A percentile compares a stretch with the other conserved stretches of the same genome.
Conservation (phyloP, 2,329 filamentous ascomycete species). For the Aspergillus sp. region DNA sequence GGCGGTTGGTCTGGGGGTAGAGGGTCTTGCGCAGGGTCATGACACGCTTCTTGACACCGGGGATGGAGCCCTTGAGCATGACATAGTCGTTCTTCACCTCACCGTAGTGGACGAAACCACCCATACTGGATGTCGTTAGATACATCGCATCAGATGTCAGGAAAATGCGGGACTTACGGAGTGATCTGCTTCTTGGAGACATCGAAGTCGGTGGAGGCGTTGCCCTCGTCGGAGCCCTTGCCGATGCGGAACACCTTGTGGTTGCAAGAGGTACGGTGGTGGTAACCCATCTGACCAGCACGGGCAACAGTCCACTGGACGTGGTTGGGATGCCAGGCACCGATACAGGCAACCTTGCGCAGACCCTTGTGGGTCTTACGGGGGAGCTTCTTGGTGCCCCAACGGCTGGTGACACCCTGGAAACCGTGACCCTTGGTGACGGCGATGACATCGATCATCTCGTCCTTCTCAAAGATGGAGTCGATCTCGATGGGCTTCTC, state of each 20-base stretch:
- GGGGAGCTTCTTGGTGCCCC: conserved; percentile 99
- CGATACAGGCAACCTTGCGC: conserved; percentile 99
- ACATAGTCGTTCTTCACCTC: conserved; percentile 99
- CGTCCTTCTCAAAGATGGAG: conserved; percentile 97
- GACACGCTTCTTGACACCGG: conserved; percentile 98
- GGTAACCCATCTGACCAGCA: conserved; percentile 99
- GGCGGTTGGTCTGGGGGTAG: conserved; percentile 93
- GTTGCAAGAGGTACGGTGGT: conserved; percentile 99
- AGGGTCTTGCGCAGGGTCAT: conserved; percentile 99
- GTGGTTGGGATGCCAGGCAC: conserved; percentile 99
- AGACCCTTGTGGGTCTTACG: conserved; percentile 99
- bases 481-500: conserved; percentile 97
- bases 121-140: conserved; percentile 62
- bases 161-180: conserved; percentile 68
- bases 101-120: conserved; percentile 99
- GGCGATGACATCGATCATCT: conserved; percentile 99
- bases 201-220: conserved; percentile 91
- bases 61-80: conserved; percentile 95
- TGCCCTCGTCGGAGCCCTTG: conserved; percentile 85
- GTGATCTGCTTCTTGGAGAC: conserved; percentile 99
- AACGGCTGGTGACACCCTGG: conserved; percentile 94
- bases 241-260: conserved; percentile 99
- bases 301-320: conserved; percentile 99
- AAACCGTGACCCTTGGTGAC: conserved; percentile 99
- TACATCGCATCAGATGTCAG: not conserved